Conservation (phyloP, 1,139 yeast genomes). For the Hansenula sp. region DNA sequence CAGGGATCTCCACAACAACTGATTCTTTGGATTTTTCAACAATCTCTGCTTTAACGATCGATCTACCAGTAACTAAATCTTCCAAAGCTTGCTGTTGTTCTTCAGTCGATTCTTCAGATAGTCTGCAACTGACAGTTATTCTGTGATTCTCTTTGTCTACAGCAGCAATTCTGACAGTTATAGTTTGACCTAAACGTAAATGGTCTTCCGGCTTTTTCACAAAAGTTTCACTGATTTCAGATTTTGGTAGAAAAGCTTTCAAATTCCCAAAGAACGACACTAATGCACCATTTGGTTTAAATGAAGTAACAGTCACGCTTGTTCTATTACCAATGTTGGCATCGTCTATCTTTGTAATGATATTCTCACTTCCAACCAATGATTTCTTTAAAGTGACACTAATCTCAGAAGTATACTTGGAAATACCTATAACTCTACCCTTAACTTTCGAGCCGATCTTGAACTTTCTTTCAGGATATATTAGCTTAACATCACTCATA, state of each 20-base stretch:
- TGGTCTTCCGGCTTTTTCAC: slow-evolving; percentile 75
- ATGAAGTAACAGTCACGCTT: slow-evolving; percentile 69
- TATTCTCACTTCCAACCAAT: slow-evolving; percentile 64
- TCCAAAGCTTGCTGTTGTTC: slow-evolving; percentile 46
- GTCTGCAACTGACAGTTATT: slow-evolving; percentile 70
- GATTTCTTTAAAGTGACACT: slow-evolving; percentile 79
- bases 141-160: slow-evolving; percentile 53
- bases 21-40: slow-evolving; percentile 76
- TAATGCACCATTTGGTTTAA: slow-evolving; percentile 75
- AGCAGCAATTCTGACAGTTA: slow-evolving; percentile 59
- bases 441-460: slow-evolving; percentile 77
- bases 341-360: slow-evolving; percentile 47
- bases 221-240: slow-evolving; percentile 87
- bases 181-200: slow-evolving; percentile 80
- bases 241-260: slow-evolving; percentile 76
- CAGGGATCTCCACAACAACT: slow-evolving; percentile 59
- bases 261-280: slow-evolving; percentile 78
- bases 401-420: slow-evolving; percentile 39
- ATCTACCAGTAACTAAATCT: slow-evolving; percentile 53
- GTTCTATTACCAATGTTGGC: slow-evolving; percentile 59
- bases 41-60: slow-evolving; percentile 57
- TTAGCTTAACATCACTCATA: slow-evolving; percentile 78
- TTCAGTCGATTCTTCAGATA: slow-evolving; percentile 48
- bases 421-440: slow-evolving; percentile 54
- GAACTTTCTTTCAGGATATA: slow-evolving; percentile 89